Percentiles rank a stretch among this genome's conserved stretches.
Conservation (phyloP, 1,284 basidiomycete genomes). For the Testicularia cyperi region DNA sequence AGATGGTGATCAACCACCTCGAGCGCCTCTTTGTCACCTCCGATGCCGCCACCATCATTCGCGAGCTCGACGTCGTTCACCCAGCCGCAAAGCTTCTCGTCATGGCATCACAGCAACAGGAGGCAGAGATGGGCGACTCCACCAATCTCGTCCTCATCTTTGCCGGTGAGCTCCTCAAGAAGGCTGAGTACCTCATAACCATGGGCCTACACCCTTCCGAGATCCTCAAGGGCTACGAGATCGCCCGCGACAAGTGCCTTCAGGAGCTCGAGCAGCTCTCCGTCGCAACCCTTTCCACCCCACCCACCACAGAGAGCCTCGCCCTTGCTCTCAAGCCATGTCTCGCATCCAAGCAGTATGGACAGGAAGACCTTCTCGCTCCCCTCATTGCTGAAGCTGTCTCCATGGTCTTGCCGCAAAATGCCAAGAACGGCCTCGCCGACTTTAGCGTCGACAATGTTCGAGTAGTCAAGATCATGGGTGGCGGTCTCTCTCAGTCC, state of each 20-base stretch:
- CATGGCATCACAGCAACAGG: constrained; percentile 96
- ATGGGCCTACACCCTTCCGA: constrained; percentile 94
- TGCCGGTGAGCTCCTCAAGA: constrained; percentile 91
- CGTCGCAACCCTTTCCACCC: constrained; percentile 68
- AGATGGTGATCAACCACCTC: constrained; percentile 68
- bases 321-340: constrained; percentile 81
- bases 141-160: constrained; percentile 95
- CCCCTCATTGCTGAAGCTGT: constrained; percentile 89
- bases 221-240: constrained; percentile 89
- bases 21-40: constrained; percentile 95
- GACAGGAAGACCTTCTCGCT: constrained; percentile 81
- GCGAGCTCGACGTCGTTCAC: constrained; percentile 96
- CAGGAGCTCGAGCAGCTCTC: constrained; percentile 74
- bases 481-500: constrained; percentile 79
- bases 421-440: constrained; percentile 61
- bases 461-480: constrained; percentile 97
- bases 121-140: constrained; percentile 94
- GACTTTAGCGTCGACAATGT: constrained; percentile 79
- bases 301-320: constrained; percentile 76
- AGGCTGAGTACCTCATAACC: constrained; percentile 85
- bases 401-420: constrained; percentile 50
- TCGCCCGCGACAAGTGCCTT: constrained; percentile 82
- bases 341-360: constrained; percentile 96
- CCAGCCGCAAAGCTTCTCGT: constrained; percentile 96
- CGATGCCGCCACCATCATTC: constrained; percentile 97